These are phyloP conservation scores for Pulicaria dysenterica DNA, from an alignment of 129 eudicot species.

Conservation along the genomic window DNA sequence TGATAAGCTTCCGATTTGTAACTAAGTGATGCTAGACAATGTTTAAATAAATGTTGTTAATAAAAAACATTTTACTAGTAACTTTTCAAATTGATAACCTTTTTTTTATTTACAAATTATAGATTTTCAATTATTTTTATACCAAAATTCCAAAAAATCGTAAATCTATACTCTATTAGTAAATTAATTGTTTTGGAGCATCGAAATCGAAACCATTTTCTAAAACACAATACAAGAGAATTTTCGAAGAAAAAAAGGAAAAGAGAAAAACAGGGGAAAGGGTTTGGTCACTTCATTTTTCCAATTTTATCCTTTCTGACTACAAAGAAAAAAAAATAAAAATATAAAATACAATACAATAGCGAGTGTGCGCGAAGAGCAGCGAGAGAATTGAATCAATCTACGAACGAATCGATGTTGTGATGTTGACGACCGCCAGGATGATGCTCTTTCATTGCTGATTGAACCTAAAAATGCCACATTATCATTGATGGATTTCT, in stretches of 20 bases:
- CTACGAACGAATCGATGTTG: conserved; percentile 20
- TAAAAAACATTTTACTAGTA: too few relatives aligned
- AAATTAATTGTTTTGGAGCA: too few relatives aligned
- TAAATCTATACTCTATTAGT: too few relatives aligned
- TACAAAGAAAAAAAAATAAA: conserved; percentile 18
- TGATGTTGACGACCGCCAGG: conserved; percentile 1
- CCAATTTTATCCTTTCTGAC: conserved; percentile 29
- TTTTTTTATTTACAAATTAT: too few relatives aligned
- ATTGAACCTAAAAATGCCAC: conserved; percentile 35
- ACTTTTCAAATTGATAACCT: too few relatives aligned
- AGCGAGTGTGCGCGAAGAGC: conserved; percentile 33
- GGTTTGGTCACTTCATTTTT: conserved; percentile 32
- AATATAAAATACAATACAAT: neutral
- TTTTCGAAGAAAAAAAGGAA: neutral
- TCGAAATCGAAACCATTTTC: too few relatives aligned
- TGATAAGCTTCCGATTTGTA: too few relatives aligned
- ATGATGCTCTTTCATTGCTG: conserved; percentile 16
- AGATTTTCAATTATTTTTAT: too few relatives aligned
- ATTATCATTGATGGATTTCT: conserved; percentile 23
- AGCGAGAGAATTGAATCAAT: conserved; percentile 30
- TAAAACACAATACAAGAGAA: neutral
- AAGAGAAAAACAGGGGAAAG: conserved; percentile 14
- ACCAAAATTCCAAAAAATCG: too few relatives aligned
- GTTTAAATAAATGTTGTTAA: too few relatives aligned
- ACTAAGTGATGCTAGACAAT: too few relatives aligned